Conservation (phyloP, 1,284 basidiomycete genomes). For the Ganoderma sinense region DNA sequence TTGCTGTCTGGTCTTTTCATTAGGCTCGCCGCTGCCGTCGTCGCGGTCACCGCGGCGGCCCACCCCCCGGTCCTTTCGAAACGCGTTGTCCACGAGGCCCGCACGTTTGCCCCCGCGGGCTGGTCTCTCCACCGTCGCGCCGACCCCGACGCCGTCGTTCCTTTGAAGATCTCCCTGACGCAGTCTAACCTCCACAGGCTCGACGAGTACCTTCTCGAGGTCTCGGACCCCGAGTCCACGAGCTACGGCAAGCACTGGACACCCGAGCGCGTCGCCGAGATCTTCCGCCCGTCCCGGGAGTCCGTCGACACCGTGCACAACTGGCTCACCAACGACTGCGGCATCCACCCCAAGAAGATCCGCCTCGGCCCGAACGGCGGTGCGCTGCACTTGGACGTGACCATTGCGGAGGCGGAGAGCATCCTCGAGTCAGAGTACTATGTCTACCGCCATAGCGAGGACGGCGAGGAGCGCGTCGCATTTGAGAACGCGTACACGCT, state of each 20-base stretch:
- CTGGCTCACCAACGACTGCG: slow-evolving; percentile 49
- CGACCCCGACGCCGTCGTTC: slow-evolving; percentile 41
- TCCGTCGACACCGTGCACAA: slow-evolving; percentile 48
- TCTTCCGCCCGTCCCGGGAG: slow-evolving; percentile 52
- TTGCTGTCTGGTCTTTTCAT: slow-evolving; percentile 16
- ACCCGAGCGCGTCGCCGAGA: slow-evolving; percentile 42
- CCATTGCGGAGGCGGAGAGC: slow-evolving; percentile 51
- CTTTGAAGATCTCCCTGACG: slow-evolving; percentile 52
- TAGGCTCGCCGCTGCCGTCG: slow-evolving; percentile 12
- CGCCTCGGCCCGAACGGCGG: slow-evolving; percentile 43
- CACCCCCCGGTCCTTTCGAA: slow-evolving; percentile 5
- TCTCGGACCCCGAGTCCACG: slow-evolving; percentile 51
- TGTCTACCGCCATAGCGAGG: slow-evolving; percentile 47
- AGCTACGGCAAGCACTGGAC: slow-evolving; percentile 54
- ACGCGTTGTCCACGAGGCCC: slow-evolving; percentile 48
- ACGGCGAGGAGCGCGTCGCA: slow-evolving; percentile 24
- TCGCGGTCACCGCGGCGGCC: slow-evolving; percentile 11
- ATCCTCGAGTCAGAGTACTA: slow-evolving; percentile 54
- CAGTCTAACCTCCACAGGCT: slow-evolving; percentile 52
- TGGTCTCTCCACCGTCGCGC: slow-evolving; percentile 46
- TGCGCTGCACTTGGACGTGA: slow-evolving; percentile 53
- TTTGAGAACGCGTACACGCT: slow-evolving; percentile 27
- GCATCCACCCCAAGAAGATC: slow-evolving; percentile 40
- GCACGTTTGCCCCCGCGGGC: slow-evolving; percentile 41
- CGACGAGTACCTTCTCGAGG: slow-evolving; percentile 49